Evolutionary conservation across 164 flowering plant genomes (phyloP), one percentile per base, ranked within the genome.

Genomic region (Magnolia changhungtana): DNA sequence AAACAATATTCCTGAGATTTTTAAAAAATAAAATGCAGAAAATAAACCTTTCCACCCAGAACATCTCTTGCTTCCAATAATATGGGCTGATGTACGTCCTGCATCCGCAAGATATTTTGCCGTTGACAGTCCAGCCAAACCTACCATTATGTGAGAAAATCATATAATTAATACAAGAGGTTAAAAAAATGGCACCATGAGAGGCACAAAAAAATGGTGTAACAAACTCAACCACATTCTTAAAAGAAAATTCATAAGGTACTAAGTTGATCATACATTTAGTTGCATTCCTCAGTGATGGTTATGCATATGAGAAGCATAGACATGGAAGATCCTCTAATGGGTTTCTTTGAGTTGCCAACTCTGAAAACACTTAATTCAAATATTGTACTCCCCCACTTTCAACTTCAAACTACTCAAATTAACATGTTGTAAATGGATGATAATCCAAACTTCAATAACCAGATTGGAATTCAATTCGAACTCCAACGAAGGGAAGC

Each of bases 71-170:
- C 97, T 86, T 96, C 99, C 83, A 96, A 77, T 58, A 96, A 80
- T 72, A 96, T 77, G 70, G 99, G 98, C 77, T 84, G 89, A 80
- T 96, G n/a, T n/a, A n/a, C n/a, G 99, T 72, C 99, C 99, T 66
- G 99, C 99, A 90, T 96, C 99, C 58, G 97, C 99, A 78, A 96
- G 87, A 85, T 96, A 96, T 70, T 96, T 96, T 81, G 99, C 99
- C 67, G 98, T 92, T 21, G 97, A 91, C 70, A 96, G 86, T 79
- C 99, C 98, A 67, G 95, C 98, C 90, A 96, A 87, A 81, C 99
- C 99, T 96, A 85, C 58, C 89, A 78, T 51, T 61, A 59, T 2
- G 37, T 27, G 55, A 75, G 45, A 18, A 52, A 61, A n/a, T 45
- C 49, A 67, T 1, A 16, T 67, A 27, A 67, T 29, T 67, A 67